Base-by-base conservation (phyloP, 2,329 filamentous ascomycete species). In the Alternaria angustiovoidea region DNA sequence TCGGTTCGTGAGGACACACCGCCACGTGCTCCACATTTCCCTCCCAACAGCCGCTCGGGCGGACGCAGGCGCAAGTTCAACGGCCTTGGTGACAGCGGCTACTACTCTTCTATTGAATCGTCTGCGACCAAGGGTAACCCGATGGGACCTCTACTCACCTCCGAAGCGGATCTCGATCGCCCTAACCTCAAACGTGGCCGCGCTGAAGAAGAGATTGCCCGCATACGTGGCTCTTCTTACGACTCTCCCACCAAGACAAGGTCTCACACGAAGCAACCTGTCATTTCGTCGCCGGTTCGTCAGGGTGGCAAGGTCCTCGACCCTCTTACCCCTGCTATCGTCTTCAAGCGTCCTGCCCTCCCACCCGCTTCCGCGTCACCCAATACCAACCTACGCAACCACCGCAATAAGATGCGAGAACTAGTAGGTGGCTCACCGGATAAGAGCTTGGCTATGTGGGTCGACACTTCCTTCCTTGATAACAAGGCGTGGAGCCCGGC, bases 51-150 rank as follows among this genome's bases (percentile, higher is more conserved):
- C n/a, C 85, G 85, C 43, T 84, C 81, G 32, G 88, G 88, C 52
- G 87, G 88, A 39, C 89, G 90, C 67, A 92, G 92, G 80, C 89
- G 91, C 67, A 94, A 93, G 77, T 88, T 91, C 71, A 87, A 87
- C 30, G 90, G 91, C 12, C 90, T 96, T 83, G 92, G 91, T 72
- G 95, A 99, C 79, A 98, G 94, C 75, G 95, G 95, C 41, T 99
- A 98, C 79, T 97, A 96, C 76, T 98, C 95, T 1, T 97, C 94
- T 0, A 85, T 98, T 18, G 94, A 97, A 70, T 98, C 95, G 3
- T 98, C 95, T 0, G 93, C 86, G 14, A 86, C 92, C 76, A 88
- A 94, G 60, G 89, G 91, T 48, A 88, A 89, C 64, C 86, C 87
- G 65, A 83, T 87, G 61, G 82, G 82, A 16, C 84, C 87, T 57